Conservation (phyloP, 83 land plant genomes). For the Diphasiastrum complanatum region DNA sequence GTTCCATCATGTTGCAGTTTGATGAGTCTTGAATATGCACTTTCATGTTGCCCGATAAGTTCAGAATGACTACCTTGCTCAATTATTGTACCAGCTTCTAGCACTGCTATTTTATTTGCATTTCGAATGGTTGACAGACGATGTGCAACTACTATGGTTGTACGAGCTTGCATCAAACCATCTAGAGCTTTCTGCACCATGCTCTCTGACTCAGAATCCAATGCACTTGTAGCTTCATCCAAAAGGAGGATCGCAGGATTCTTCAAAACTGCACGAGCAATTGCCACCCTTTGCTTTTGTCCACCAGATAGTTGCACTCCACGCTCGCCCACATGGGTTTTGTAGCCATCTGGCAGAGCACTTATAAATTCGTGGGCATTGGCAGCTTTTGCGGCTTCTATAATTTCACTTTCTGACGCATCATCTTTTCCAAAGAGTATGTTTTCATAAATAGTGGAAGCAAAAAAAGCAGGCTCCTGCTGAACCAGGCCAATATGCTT, state of each 20-base stretch:
- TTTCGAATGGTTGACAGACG: conserved; percentile 22
- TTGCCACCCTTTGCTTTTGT: conserved; percentile 14
- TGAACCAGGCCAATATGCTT: conserved; percentile 3
- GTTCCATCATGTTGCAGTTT: conserved; percentile 19
- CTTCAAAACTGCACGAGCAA: conserved; percentile 11
- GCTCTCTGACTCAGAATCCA: conserved; percentile 15
- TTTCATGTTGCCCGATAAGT: not conserved
- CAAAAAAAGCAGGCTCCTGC: conserved; percentile 13
- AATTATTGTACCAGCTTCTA: conserved; percentile 7
- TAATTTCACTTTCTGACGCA: conserved; percentile 9
- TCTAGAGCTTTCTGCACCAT: conserved; percentile 17
- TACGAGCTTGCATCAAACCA: conserved; percentile 10
- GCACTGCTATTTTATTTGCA: conserved; percentile 20
- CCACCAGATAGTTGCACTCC: conserved; percentile 20
- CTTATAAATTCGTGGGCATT: conserved; percentile 19
- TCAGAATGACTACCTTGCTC: conserved; percentile 18
- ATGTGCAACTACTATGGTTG: conserved; percentile 14
- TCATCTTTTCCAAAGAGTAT: conserved; percentile 8
- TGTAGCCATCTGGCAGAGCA: conserved; percentile 12
- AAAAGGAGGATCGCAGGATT: conserved; percentile 10
- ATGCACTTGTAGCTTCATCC: conserved; percentile 18
- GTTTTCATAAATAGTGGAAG: conserved; percentile 4
- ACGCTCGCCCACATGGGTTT: conserved; percentile 14
- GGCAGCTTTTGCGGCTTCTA: conserved; percentile 6
- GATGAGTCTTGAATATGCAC: conserved; percentile 13